Percentiles rank a stretch among this genome's conserved stretches.
These are phyloP conservation scores for Venturia nashicola DNA, from an alignment of 2,329 filamentous ascomycete species.

Conservation along the genomic window DNA sequence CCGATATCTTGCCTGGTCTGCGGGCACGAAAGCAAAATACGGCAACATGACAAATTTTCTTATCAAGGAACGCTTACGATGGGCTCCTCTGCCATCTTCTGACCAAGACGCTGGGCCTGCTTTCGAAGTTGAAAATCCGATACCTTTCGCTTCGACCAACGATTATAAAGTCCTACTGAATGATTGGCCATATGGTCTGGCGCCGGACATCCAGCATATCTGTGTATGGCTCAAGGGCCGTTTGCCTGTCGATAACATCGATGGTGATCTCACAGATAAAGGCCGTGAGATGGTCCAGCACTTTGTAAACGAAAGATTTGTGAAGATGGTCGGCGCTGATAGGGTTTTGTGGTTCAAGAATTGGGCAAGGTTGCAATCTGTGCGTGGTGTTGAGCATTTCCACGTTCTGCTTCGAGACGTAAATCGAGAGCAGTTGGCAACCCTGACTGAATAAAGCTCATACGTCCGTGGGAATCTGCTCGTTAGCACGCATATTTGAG, in stretches of 20 bases:
- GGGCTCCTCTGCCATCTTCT: slow-evolving; percentile 25
- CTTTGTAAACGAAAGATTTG: slow-evolving; percentile 11
- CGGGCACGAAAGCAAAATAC: slow-evolving; percentile 40
- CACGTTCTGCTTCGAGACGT: slow-evolving; percentile 40
- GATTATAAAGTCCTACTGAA: slow-evolving; percentile 48
- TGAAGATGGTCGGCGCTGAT: slow-evolving; percentile 24
- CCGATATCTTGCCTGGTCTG: slow-evolving; percentile 48
- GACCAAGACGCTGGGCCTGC: slow-evolving; percentile 13
- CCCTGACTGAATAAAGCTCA: not conserved
- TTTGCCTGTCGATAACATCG: slow-evolving; percentile 18
- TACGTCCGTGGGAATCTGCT: not conserved
- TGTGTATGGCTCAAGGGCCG: slow-evolving; percentile 39
- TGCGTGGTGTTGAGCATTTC: slow-evolving; percentile 45
- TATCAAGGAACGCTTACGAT: slow-evolving; percentile 40
- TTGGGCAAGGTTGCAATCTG: slow-evolving; percentile 47
- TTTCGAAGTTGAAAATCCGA: slow-evolving; percentile 32
- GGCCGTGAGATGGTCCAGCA: slow-evolving; percentile 18
- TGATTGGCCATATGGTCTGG: slow-evolving; percentile 52
- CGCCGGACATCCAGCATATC: slow-evolving; percentile 41
- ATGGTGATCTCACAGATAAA: slow-evolving; percentile 20
- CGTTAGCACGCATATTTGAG: not conserved
- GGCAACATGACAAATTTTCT: slow-evolving; percentile 46
- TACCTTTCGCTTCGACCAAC: slow-evolving; percentile 39
- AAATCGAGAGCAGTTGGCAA: slow-evolving; percentile 1
- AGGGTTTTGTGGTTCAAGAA: slow-evolving; percentile 55